Percentiles rank a stretch among this genome's conserved stretches.
Evolutionary conservation across 179 eudicot species (phyloP).

Genomic region (Beta lomatogona): DNA sequence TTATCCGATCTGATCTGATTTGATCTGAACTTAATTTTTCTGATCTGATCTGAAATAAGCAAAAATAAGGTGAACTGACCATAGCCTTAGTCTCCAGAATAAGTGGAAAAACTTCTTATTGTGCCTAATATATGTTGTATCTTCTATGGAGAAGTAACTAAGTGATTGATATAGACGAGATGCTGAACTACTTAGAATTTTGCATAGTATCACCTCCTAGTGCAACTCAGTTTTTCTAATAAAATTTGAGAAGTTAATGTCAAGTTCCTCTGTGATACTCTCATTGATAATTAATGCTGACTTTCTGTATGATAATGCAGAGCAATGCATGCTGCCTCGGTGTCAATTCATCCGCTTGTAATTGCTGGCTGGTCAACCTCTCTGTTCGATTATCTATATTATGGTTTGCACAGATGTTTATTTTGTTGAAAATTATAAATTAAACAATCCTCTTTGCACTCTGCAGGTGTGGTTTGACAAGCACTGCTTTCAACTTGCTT

Average conservation of each 20-base stretch:
- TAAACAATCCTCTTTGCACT: constrained; percentile 33
- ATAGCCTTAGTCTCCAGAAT: not conserved
- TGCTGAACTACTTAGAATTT: not conserved
- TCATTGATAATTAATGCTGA: not conserved
- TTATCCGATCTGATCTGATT: too few relatives aligned
- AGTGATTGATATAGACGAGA: not conserved
- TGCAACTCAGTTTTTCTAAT: not conserved
- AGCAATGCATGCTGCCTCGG: constrained; percentile 81
- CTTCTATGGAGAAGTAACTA: not conserved
- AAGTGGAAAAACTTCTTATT: not conserved
- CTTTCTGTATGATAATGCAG: constrained; percentile 39
- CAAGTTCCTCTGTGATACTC: not conserved
- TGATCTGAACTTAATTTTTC: too few relatives aligned
- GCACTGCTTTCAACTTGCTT: constrained; percentile 96
- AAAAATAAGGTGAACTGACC: too few relatives aligned
- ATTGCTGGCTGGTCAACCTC: constrained; percentile 90
- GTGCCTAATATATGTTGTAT: not conserved
- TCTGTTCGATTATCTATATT: constrained; percentile 11
- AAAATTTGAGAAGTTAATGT: not conserved
- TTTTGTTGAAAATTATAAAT: constrained; percentile 7
- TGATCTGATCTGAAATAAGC: too few relatives aligned
- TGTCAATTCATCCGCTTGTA: constrained; percentile 89
- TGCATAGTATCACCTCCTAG: not conserved
- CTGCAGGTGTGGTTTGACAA: constrained; percentile 94
- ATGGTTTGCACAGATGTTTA: not conserved